Evolutionary conservation across 2,329 filamentous ascomycete species (phyloP).

Genomic region (Fusarium tuaranense): DNA sequence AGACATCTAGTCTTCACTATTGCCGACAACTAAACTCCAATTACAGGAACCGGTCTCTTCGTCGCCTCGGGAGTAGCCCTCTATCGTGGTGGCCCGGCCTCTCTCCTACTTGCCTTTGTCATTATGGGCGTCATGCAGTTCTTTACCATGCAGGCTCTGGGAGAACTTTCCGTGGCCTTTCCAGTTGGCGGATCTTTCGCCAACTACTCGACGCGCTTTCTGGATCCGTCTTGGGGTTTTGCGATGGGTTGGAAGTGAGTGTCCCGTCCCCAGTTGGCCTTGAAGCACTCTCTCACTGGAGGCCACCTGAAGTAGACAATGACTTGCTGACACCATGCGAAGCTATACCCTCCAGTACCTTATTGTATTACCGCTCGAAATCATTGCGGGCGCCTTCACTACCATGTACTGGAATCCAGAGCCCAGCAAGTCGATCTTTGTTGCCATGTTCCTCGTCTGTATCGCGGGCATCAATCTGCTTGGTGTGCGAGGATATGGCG

Average conservation of each 20-base stretch:
- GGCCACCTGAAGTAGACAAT: background rate
- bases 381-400: slow-evolving; percentile 87
- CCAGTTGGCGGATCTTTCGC: slow-evolving; percentile 93
- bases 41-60: slow-evolving; percentile 81
- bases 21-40: background rate
- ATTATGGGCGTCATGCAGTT: slow-evolving; percentile 90
- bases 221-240: slow-evolving; percentile 96
- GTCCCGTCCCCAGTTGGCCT: background rate
- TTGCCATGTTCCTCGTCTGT: slow-evolving; percentile 80
- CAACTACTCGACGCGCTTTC: slow-evolving; percentile 89
- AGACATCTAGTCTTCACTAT: background rate
- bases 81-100: slow-evolving; percentile 78
- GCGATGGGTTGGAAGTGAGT: slow-evolving; percentile 88
- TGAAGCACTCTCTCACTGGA: background rate
- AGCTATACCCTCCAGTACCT: slow-evolving; percentile 91
- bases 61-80: slow-evolving; percentile 84
- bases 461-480: slow-evolving; percentile 88
- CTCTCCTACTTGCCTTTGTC: slow-evolving; percentile 78
- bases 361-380: slow-evolving; percentile 83
- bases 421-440: slow-evolving; percentile 78
- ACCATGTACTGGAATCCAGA: slow-evolving; percentile 80
- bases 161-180: slow-evolving; percentile 89
- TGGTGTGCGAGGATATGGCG: slow-evolving; percentile 87
- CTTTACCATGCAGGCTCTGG: slow-evolving; percentile 89
- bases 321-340: background rate